Base-by-base conservation (phyloP, 2,329 filamentous ascomycete genomes). In the Colletotrichum lindemuthianum region DNA sequence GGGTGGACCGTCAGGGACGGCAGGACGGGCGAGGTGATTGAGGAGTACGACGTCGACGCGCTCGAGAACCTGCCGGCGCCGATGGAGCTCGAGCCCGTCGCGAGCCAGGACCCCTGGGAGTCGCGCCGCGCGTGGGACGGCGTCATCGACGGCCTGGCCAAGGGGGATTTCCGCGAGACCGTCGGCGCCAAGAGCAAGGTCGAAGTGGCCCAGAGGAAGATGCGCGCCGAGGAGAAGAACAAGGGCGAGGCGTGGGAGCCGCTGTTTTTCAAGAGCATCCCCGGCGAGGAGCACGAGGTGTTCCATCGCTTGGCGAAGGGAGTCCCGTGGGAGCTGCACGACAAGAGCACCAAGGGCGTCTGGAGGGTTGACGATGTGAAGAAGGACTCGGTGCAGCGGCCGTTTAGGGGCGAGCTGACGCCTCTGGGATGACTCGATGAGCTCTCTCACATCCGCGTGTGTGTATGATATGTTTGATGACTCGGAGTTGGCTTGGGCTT, bases 51-150 rank as follows among this genome's bases (percentile, higher is more conserved):
- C 2, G 73, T 79, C 15, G 76, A 80, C 49, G 75, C 72, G 8
- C 57, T 69, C 12, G 73, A 72, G 60, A 75, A 77, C 60, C 63
- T 59, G 16, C 72, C 76, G 0, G 73, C 71, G 10, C 70, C 73
- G 7, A 72, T 82, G 36, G 73, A 74, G 3, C 69, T 80, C 1
- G 71, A 69, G 3, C 85, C 89, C 0, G 71, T 91, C 8, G 88
- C 91, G 43, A 76, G 90, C 64, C 92, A 97, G 77, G 91, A 95
- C 68, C 85, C 90, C 2, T 89, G 92, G 72, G 93, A 97, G 79
- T 91, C 90, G 8, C 85, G 93, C 10, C 85, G 88, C 43, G 93
- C 93, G 1, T 97, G 93, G 93, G 81, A 82, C 37, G 90, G 90
- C 67, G 93, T 97, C 3, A 89, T 92, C 0, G 82, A 84, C 3